Conservation (phyloP, 148 eudicot genomes). For the Chenopodium formosanum region DNA sequence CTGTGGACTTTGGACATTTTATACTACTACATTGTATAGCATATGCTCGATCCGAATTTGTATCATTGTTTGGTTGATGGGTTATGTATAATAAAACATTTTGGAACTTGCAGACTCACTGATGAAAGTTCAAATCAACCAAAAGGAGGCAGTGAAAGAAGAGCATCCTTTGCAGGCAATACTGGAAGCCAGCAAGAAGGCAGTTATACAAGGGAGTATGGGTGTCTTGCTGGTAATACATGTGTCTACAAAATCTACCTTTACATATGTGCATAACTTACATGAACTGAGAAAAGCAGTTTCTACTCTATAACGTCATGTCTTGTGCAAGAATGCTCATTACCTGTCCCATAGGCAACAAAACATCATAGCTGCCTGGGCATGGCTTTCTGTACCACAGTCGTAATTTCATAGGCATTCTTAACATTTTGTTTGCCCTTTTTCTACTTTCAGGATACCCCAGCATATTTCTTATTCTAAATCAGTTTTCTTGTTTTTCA, state of each 20-base stretch:
- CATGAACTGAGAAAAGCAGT: not conserved
- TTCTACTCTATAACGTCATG: not conserved
- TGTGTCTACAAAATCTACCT: conserved; percentile 6
- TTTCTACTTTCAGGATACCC: not conserved
- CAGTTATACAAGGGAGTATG: conserved; percentile 86
- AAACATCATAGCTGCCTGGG: not conserved
- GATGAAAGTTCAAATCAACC: conserved; percentile 50
- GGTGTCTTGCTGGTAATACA: conserved; percentile 71
- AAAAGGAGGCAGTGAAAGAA: conserved; percentile 55
- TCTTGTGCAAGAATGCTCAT: conserved; percentile 2
- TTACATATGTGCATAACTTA: conserved; percentile 12
- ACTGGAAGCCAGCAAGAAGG: conserved; percentile 78
- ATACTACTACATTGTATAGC: not conserved
- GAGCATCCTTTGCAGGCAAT: conserved; percentile 55
- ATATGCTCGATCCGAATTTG: not conserved
- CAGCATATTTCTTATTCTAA: not conserved
- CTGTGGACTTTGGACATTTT: not conserved
- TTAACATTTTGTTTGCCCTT: not conserved
- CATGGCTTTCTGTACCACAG: not conserved
- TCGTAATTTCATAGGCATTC: not conserved
- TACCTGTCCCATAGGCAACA: not conserved
- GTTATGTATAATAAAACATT: not conserved
- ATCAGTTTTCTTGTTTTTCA: conserved; percentile 12
- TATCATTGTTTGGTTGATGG: conserved; percentile 2
- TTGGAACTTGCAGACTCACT: conserved; percentile 57